Percentiles rank a stretch among this genome's conserved stretches.
Conservation (phyloP, 768 basidiomycete species). For the Pilatotrama ljubarskyi region DNA sequence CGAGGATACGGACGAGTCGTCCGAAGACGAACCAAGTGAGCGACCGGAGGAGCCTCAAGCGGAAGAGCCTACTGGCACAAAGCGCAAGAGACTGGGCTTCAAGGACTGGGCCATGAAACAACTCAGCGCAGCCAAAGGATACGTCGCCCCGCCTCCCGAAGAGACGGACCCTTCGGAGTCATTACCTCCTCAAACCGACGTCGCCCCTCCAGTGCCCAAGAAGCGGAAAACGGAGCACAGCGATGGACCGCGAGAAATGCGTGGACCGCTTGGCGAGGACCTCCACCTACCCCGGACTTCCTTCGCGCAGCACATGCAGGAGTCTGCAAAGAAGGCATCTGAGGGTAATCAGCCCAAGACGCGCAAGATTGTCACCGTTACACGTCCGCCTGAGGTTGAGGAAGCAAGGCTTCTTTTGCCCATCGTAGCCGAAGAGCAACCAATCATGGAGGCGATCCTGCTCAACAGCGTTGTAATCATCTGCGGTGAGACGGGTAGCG, state of each 20-base stretch:
- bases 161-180: not conserved
- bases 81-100: constrained; percentile 57
- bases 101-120: constrained; percentile 91
- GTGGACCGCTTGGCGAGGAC: constrained; percentile 81
- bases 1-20: not conserved
- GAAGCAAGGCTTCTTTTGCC: constrained; percentile 80
- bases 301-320: constrained; percentile 53
- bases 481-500: constrained; percentile 95
- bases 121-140: constrained; percentile 51
- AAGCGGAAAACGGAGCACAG: constrained; percentile 46
- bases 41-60: constrained; percentile 23
- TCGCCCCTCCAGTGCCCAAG: constrained; percentile 37
- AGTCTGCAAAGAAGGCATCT: constrained; percentile 15
- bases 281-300: constrained; percentile 65
- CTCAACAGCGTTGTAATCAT: constrained; percentile 86
- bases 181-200: not conserved
- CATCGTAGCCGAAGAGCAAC: constrained; percentile 90
- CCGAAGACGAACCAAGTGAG: constrained; percentile 19
- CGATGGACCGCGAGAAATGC: constrained; percentile 43
- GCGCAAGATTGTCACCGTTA: constrained; percentile 52
- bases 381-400: constrained; percentile 68
- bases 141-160: constrained; percentile 31
- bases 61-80: constrained; percentile 30
- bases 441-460: constrained; percentile 88
- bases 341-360: not conserved